Evolutionary conservation across 176 grass and related monocot genomes (phyloP), one percentile per base, ranked within the genome.

Genomic region (Olyra latifolia): DNA sequence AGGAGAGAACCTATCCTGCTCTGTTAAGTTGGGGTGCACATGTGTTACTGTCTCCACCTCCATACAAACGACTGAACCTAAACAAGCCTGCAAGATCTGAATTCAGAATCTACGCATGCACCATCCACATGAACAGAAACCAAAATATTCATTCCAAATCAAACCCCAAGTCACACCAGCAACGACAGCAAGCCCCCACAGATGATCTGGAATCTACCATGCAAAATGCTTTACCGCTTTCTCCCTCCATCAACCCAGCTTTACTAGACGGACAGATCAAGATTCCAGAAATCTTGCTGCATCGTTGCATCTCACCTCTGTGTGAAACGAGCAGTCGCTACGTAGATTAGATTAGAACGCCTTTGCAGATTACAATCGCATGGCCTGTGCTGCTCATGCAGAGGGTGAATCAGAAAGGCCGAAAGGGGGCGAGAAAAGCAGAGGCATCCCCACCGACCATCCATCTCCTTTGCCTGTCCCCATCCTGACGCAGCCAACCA

Each of bases 371-470:
- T 35, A 35, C 32, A 1, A 9, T 54, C 8, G 46, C 38, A 30
- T 20, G 22, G 5, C 61, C 65, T 23, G 50, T 50, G 64, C 56
- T 30, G 30, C 8, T 20, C 52, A 27, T 30, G 69, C 19, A 32
- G 29, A 0, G 16, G 16, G 10, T 40, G 69, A 78, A 66, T 66
- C 86, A 72, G 9, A 4, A 69, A 69, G 62, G 74, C 68, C 66
- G 54, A 67, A 87, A 74, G 41, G 23, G 32, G 32, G 48, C 32
- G 17, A 40, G 15, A 63, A 71, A 85, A 85, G 71, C 0, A 32
- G 24, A 29, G 58, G 4, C 78, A 88, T 85, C 81, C 32, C 4
- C 82, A 65, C 88, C 82, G 78, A 85, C 85, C 62, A 63, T 71
- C 79, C 4, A 63, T 71, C 78, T 2, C 40, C 45, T 61, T 75